Conservation (phyloP, 805 yeast genomes). For the Candida ascalaphidarum region DNA sequence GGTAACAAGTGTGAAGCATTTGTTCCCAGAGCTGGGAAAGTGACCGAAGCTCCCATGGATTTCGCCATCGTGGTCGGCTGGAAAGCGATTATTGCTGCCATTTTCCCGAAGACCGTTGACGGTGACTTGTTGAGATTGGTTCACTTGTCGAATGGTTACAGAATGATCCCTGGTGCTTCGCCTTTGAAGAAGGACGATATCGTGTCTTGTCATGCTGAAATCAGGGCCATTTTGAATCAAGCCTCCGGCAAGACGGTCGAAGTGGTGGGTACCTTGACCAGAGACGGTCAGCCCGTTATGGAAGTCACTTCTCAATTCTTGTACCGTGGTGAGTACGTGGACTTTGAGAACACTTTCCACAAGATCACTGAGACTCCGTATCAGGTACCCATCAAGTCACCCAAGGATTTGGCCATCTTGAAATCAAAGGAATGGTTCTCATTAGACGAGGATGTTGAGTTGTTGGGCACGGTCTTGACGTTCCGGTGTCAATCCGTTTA, state of each 20-base stretch:
- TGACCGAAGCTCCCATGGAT: constrained; percentile 95
- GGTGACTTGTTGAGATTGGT: constrained; percentile 93
- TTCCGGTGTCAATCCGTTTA: constrained; percentile 85
- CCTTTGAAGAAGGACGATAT: constrained; percentile 85
- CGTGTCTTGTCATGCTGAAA: constrained; percentile 74
- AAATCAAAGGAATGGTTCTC: constrained; percentile 98
- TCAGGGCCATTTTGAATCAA: constrained; percentile 83
- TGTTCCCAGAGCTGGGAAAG: constrained; percentile 78
- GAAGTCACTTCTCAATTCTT: constrained; percentile 93
- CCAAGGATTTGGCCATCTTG: constrained; percentile 89
- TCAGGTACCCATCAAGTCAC: constrained; percentile 60
- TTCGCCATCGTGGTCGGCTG: constrained; percentile 97
- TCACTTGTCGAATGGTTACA: constrained; percentile 90
- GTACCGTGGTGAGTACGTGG: constrained; percentile 87
- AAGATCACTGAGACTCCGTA: constrained; percentile 81
- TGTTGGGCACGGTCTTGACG: constrained; percentile 72
- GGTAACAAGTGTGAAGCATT: constrained; percentile 97
- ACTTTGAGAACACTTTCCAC: constrained; percentile 88
- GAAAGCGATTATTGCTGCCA: constrained; percentile 97
- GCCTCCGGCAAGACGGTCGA: constrained; percentile 93
- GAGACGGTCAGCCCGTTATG: constrained; percentile 75
- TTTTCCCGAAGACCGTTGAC: constrained; percentile 92
- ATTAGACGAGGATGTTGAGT: constrained; percentile 57
- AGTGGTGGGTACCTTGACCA: constrained; percentile 80
- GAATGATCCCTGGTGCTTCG: constrained; percentile 84